A percentile compares a stretch with the other conserved stretches of the same genome.
These are phyloP conservation scores for Nemania sp. DNA, from an alignment of 2,329 filamentous ascomycete genomes.

Conservation along the genomic window DNA sequence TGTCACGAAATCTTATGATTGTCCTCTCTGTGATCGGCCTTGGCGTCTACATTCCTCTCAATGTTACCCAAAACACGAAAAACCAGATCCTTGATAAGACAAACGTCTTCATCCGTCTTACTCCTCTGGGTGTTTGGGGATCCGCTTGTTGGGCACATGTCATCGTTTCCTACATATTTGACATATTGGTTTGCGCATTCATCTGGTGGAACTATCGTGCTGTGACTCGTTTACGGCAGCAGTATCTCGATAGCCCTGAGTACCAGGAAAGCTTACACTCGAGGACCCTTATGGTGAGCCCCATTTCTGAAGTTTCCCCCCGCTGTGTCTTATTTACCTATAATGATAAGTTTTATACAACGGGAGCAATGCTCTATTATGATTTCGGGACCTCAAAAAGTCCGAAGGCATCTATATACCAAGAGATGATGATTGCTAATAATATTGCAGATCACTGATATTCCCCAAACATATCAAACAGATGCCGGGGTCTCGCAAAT, in stretches of 20 bases:
- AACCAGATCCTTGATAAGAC: conserved; percentile 29
- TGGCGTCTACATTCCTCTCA: conserved; percentile 77
- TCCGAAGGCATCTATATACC: too few species aligned
- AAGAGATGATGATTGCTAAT: conserved; percentile 3
- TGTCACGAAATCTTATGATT: conserved; percentile 88
- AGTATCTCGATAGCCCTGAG: conserved; percentile 80
- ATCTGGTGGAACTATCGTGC: conserved; percentile 86
- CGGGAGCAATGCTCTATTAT: not conserved
- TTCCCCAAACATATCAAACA: conserved; percentile 71
- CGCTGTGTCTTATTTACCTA: not conserved
- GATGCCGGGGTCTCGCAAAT: conserved; percentile 79
- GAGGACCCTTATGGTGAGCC: conserved; percentile 61
- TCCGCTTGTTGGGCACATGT: conserved; percentile 61
- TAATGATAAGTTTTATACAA: too few species aligned
- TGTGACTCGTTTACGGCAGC: conserved; percentile 68
- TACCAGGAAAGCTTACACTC: conserved; percentile 86
- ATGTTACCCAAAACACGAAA: conserved; percentile 57
- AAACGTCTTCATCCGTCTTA: conserved; percentile 59
- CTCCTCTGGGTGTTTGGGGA: conserved; percentile 57
- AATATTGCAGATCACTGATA: conserved; percentile 72
- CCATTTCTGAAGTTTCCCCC: not conserved
- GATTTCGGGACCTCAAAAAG: too few species aligned
- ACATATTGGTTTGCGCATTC: conserved; percentile 67
- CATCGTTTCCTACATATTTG: conserved; percentile 61
- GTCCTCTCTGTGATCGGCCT: conserved; percentile 72